Evolutionary conservation across 495 filamentous ascomycete genomes (phyloP).

Genomic region (Margaritispora aquatica): DNA sequence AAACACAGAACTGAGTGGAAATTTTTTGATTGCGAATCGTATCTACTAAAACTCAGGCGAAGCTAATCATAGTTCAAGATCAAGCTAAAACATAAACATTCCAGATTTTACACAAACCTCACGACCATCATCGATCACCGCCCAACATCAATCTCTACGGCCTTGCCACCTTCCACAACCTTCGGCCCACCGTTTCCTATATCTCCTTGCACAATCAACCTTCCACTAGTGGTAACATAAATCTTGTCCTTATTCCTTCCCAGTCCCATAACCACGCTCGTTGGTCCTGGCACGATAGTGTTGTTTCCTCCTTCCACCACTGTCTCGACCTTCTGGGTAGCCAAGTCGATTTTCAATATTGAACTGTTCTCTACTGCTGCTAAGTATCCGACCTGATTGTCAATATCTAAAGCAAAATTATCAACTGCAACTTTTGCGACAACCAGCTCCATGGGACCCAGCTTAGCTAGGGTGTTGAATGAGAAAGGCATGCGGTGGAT

Average conservation of each 20-base stretch:
- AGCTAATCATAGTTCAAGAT: no score
- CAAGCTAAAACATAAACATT: no score
- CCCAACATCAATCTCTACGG: neutral
- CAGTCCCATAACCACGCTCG: neutral
- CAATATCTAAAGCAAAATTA: neutral
- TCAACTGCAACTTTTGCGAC: neutral
- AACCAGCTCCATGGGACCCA: constrained; percentile 7
- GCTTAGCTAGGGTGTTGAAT: neutral
- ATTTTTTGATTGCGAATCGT: no score
- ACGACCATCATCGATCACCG: neutral
- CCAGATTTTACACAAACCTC: no score
- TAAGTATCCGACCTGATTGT: neutral
- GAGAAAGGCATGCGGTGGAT: constrained; percentile 5
- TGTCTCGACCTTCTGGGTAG: neutral
- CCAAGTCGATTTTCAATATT: neutral
- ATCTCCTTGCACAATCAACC: neutral
- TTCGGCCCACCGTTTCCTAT: neutral
- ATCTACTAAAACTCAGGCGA: no score
- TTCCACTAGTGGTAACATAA: neutral
- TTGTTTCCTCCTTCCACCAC: neutral
- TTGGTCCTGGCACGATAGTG: neutral
- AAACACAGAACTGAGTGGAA: no score
- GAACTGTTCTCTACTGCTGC: neutral
- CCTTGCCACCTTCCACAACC: neutral
- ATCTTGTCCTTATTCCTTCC: neutral